Conservation (phyloP, 768 basidiomycete species). For the Suillus hirtellus region DNA sequence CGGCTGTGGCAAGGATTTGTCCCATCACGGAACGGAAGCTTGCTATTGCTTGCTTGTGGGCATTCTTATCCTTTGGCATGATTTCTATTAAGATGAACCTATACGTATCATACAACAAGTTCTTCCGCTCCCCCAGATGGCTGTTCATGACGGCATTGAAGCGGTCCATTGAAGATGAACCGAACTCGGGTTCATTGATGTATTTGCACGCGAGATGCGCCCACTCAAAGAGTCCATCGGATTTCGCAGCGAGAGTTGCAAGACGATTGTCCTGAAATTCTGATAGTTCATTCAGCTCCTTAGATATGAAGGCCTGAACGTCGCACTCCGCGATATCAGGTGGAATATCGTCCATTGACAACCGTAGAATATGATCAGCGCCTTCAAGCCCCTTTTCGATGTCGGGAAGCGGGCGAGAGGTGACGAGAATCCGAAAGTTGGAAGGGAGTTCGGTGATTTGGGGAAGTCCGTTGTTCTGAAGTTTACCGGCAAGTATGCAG, state of each 20-base stretch:
- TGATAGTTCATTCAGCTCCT: neutral
- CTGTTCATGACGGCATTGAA: neutral
- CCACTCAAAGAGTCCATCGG: constrained; percentile 12
- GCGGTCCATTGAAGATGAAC: neutral
- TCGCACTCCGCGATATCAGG: neutral
- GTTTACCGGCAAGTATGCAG: constrained; percentile 11
- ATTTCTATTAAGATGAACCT: neutral
- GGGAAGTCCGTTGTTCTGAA: neutral
- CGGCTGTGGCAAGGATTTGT: neutral
- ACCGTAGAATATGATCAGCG: neutral
- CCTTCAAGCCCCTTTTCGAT: neutral
- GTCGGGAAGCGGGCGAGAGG: constrained; percentile 11
- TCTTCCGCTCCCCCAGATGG: neutral
- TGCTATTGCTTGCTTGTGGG: neutral
- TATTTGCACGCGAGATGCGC: constrained; percentile 10
- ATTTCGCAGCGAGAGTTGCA: neutral
- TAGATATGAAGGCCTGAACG: neutral
- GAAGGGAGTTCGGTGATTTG: constrained; percentile 7
- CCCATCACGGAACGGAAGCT: constrained; percentile 9
- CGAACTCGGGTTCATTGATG: neutral
- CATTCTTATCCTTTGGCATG: neutral
- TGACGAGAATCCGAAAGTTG: constrained; percentile 13
- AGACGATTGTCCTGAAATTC: neutral
- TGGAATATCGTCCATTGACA: neutral
- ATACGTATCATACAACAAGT: constrained; percentile 4